Percentiles rank a stretch among this genome's conserved stretches.
These are phyloP conservation scores for Trichosporon asahii DNA, from an alignment of 1,284 basidiomycete genomes.

Conservation along the genomic window DNA sequence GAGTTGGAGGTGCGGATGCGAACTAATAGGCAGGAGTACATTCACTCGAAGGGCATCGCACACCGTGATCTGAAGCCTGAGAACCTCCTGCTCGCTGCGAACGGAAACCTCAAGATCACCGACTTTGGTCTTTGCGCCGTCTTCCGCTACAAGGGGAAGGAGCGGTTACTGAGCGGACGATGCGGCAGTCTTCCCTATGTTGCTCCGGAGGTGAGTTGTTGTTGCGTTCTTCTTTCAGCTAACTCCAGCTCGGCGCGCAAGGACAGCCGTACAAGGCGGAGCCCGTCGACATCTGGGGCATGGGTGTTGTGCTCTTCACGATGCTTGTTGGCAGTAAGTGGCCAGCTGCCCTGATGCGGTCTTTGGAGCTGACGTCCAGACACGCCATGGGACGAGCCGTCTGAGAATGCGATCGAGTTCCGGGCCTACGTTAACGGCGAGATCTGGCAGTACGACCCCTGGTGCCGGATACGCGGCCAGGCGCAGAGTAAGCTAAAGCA, in stretches of 20 bases:
- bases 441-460: slow-evolving; percentile 74
- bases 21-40: slow-evolving; percentile 60
- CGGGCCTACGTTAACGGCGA: slow-evolving; percentile 69
- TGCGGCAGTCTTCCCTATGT: slow-evolving; percentile 96
- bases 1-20: slow-evolving; percentile 17
- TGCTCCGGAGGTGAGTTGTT: slow-evolving; percentile 72
- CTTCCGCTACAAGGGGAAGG: slow-evolving; percentile 82
- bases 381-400: slow-evolving; percentile 97
- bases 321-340: slow-evolving; percentile 83
- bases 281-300: slow-evolving; percentile 92
- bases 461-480: slow-evolving; percentile 66
- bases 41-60: slow-evolving; percentile 85
- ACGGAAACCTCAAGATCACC: slow-evolving; percentile 78
- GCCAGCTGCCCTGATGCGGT: neutral
- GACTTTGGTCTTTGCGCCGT: slow-evolving; percentile 95
- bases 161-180: slow-evolving; percentile 70
- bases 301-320: slow-evolving; percentile 94
- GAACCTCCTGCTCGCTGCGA: slow-evolving; percentile 77
- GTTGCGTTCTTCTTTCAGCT: slow-evolving; percentile 16
- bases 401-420: slow-evolving; percentile 68
- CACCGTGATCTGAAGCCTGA: slow-evolving; percentile 97
- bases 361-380: slow-evolving; percentile 60
- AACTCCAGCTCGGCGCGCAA: slow-evolving; percentile 33
- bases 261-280: slow-evolving; percentile 72
- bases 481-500: slow-evolving; percentile 59